Conservation (phyloP, 2,329 filamentous ascomycete genomes). For the Diaporthe humulicola region DNA sequence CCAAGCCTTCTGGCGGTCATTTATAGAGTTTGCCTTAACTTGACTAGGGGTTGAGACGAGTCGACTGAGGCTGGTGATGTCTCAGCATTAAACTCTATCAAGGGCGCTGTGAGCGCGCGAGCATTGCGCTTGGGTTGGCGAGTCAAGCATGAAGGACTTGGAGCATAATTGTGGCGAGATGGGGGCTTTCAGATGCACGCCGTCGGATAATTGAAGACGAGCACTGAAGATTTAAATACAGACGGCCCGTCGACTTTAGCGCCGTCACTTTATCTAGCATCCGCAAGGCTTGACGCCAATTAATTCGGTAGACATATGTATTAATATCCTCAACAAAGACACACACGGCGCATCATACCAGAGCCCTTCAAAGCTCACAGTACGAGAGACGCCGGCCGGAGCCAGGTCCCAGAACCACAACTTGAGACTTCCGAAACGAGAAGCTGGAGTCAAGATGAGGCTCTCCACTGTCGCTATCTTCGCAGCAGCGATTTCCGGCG, state of each 20-base stretch:
- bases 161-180: background rate
- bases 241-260: background rate
- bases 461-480: background rate
- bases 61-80: background rate
- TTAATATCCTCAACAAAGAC: background rate
- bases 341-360: background rate
- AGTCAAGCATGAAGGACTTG: background rate
- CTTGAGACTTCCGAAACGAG: too few relatives aligned
- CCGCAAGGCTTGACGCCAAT: background rate
- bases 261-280: accelerated
- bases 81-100: slow-evolving; percentile 15
- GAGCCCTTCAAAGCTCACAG: background rate
- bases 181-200: too few relatives aligned
- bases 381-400: background rate
- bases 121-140: background rate
- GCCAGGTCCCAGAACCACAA: background rate
- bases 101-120: background rate
- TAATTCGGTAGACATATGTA: background rate
- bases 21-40: background rate
- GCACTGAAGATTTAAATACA: background rate
- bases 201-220: too few relatives aligned
- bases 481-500: background rate
- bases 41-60: slow-evolving; percentile 1
- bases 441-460: background rate
- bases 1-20: background rate